phyloP scores from a whole-genome alignment of 2,329 filamentous ascomycete genomes.

The Monosporascus sp. region DNA sequence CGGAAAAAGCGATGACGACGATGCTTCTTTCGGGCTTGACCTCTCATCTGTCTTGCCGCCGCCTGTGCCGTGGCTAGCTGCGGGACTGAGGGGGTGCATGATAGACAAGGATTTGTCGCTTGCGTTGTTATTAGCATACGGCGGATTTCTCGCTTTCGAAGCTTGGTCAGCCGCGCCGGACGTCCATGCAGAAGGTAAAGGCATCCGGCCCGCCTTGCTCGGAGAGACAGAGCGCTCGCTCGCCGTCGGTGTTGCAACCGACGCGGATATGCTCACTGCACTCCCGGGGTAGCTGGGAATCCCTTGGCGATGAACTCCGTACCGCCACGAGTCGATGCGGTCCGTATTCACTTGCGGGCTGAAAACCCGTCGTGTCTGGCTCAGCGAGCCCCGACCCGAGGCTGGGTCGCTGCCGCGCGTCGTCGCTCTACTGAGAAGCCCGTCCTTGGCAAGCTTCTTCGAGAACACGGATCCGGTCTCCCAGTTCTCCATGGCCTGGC shows the following conservation, averaged over 20 bases:
- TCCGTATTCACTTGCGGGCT: slow-evolving; percentile 48
- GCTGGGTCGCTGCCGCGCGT: slow-evolving; percentile 40
- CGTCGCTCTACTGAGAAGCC: slow-evolving; percentile 50
- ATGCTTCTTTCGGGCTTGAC: slow-evolving; percentile 12
- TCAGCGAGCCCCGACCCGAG: slow-evolving; percentile 51
- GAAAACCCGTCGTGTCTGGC: slow-evolving; percentile 27
- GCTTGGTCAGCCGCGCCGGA: slow-evolving; percentile 34
- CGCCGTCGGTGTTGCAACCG: slow-evolving; percentile 31
- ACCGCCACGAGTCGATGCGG: slow-evolving; percentile 83
- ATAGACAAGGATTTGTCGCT: slow-evolving; percentile 11
- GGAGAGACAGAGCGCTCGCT: slow-evolving; percentile 54
- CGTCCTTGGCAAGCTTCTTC: slow-evolving; percentile 56
- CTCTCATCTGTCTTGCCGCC: slow-evolving; percentile 9
- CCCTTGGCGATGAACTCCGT: slow-evolving; percentile 47
- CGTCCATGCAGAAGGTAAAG: slow-evolving; percentile 21
- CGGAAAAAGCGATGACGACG: slow-evolving; percentile 26
- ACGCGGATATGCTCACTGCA: slow-evolving; percentile 21
- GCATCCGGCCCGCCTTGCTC: slow-evolving; percentile 34
- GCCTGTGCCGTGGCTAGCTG: slow-evolving; percentile 26
- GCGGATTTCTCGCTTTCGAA: slow-evolving; percentile 41
- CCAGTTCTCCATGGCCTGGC: slow-evolving; percentile 59
- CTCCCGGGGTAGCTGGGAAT: slow-evolving; percentile 25
- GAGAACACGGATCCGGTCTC: slow-evolving; percentile 74
- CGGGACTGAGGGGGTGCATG: slow-evolving; percentile 32
- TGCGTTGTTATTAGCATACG: slow-evolving; percentile 23